Conservation (phyloP, 1,139 yeast genomes). For the Zygosaccharomyces pseudobailii region DNA sequence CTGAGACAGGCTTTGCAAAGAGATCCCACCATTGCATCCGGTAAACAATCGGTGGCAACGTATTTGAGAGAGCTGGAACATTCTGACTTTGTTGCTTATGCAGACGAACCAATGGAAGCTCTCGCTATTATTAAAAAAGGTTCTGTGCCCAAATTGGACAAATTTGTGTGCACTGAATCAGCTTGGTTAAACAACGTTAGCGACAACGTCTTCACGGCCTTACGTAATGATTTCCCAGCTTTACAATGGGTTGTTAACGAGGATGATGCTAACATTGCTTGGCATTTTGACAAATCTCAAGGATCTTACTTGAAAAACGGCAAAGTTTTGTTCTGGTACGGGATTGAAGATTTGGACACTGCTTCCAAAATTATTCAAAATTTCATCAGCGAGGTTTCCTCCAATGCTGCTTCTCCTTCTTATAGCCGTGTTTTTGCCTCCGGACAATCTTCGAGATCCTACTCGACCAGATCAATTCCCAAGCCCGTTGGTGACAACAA, state of each 20-base stretch:
- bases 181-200: conserved; percentile 98
- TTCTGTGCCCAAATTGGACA: conserved; percentile 68
- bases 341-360: conserved; percentile 60
- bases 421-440: conserved; percentile 35
- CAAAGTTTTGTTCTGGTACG: conserved; percentile 91
- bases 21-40: conserved; percentile 69
- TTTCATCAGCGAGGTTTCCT: conserved; percentile 43
- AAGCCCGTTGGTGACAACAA: conserved; percentile 66
- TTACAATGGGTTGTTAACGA: conserved; percentile 89
- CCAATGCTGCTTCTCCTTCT: conserved; percentile 12
- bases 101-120: conserved; percentile 95
- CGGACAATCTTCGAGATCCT: conserved; percentile 32
- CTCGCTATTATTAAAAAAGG: conserved; percentile 69
- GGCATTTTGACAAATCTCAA: conserved; percentile 91
- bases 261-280: conserved; percentile 82
- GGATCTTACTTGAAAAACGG: conserved; percentile 93
- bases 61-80: conserved; percentile 70
- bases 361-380: conserved; percentile 62
- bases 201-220: conserved; percentile 84
- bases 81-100: conserved; percentile 68
- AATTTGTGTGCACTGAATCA: conserved; percentile 78
- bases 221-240: conserved; percentile 65
- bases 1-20: conserved; percentile 72
- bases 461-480: conserved; percentile 52
- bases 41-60: conserved; percentile 72